A percentile compares a stretch with the other conserved stretches of the same genome.
Conservation (phyloP, 192 early-diverging fungal species). For the Endogone sp. region DNA sequence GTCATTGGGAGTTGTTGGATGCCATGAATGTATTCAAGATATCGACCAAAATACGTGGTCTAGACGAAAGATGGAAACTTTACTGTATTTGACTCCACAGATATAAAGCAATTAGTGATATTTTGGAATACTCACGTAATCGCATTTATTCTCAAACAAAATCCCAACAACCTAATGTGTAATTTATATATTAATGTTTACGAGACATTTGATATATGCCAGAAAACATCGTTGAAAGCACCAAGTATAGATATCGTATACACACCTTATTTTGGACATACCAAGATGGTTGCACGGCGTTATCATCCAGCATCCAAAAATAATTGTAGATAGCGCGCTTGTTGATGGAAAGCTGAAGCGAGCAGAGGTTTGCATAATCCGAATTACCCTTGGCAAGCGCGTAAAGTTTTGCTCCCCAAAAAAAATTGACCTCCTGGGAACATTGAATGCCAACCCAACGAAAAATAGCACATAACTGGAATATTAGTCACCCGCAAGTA, state of each 20-base stretch:
- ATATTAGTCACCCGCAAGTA: too few species aligned
- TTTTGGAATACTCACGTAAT: conserved; percentile 36
- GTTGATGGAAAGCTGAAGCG: conserved; percentile 22
- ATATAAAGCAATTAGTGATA: too few species aligned
- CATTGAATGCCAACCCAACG: not conserved
- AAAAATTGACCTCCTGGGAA: conserved; percentile 26
- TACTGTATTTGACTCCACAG: not conserved
- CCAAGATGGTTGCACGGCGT: conserved; percentile 17
- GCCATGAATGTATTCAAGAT: conserved; percentile 31
- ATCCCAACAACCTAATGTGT: conserved; percentile 15
- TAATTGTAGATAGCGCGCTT: conserved; percentile 30
- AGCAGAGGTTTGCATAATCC: conserved; percentile 6
- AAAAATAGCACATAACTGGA: not conserved
- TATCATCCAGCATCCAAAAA: conserved; percentile 28
- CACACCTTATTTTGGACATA: conserved; percentile 24
- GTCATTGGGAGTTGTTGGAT: conserved; percentile 39
- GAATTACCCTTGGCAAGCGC: conserved; percentile 24
- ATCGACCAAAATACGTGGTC: conserved; percentile 37
- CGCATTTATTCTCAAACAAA: conserved; percentile 31
- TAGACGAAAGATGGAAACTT: not conserved
- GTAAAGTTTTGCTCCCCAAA: conserved; percentile 32
- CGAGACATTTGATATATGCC: too few species aligned
- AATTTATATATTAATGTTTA: too few species aligned
- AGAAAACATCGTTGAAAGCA: too few species aligned
- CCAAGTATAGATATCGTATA: too few species aligned